Evolutionary conservation across 805 yeast genomes (phyloP).

Genomic region (Teunomyces gatunensis): DNA sequence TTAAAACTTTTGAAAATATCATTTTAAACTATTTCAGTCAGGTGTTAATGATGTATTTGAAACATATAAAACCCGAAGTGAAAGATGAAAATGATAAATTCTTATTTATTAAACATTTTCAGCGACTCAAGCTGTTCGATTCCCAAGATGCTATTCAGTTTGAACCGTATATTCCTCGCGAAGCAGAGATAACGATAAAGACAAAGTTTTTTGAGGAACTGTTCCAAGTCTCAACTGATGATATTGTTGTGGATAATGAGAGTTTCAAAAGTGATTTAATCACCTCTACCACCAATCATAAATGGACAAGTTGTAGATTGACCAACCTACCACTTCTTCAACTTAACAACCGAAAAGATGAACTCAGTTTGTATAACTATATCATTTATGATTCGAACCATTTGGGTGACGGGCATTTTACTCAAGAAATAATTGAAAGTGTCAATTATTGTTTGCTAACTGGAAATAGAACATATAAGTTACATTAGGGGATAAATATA

Average conservation of each 20-base stretch:
- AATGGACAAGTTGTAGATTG: conserved; percentile 37
- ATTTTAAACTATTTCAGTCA: conserved; percentile 18
- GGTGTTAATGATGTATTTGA: conserved; percentile 13
- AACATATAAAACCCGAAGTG: background rate
- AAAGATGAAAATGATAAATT: conserved; percentile 20
- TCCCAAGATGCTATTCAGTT: background rate
- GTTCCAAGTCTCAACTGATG: conserved; percentile 18
- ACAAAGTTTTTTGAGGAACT: conserved; percentile 34
- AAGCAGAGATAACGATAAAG: conserved; percentile 21
- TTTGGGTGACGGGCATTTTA: conserved; percentile 11
- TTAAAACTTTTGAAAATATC: conserved; percentile 13
- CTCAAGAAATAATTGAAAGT: conserved; percentile 15
- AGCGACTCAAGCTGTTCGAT: conserved; percentile 5
- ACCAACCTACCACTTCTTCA: conserved; percentile 37
- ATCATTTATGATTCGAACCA: conserved; percentile 10
- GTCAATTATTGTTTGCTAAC: conserved; percentile 35
- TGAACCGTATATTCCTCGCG: conserved; percentile 10
- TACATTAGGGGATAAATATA: conserved; percentile 2
- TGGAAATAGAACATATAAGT: conserved; percentile 33
- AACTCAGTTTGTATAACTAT: conserved; percentile 29
- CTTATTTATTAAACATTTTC: conserved; percentile 16
- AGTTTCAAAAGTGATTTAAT: conserved; percentile 9
- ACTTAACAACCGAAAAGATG: conserved; percentile 31
- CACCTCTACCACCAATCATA: conserved; percentile 30
- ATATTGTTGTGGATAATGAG: conserved; percentile 10